phyloP scores from a whole-genome alignment of 2,329 filamentous ascomycete species.

The Chaetomium globosum region DNA sequence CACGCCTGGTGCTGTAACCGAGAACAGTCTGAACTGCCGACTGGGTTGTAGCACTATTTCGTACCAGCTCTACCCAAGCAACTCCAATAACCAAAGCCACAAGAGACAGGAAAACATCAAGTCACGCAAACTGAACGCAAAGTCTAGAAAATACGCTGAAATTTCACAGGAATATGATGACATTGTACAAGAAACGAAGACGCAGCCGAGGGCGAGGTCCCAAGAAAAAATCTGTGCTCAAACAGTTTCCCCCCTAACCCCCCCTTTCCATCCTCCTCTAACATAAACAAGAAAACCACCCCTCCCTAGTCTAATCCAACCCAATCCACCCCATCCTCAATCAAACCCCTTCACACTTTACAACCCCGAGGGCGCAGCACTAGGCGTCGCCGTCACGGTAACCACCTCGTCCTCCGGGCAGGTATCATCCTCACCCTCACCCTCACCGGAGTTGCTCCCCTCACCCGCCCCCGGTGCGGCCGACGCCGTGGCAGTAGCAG shows the following conservation, averaged over 20 bases:
- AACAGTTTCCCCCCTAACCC: neutral
- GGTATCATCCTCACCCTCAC: conserved; percentile 13
- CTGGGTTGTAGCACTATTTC: too few relatives aligned
- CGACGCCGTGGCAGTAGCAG: conserved; percentile 21
- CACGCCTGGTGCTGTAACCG: neutral
- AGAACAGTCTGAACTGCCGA: too few relatives aligned
- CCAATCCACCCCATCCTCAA: neutral
- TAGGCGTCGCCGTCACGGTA: conserved; percentile 22
- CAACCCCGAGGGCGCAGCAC: conserved; percentile 9
- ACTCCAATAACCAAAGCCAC: neutral
- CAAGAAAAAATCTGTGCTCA: neutral
- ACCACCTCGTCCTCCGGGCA: conserved; percentile 27
- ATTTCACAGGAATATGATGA: conserved; percentile 10
- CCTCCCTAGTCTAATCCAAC: neutral
- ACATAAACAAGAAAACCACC: neutral
- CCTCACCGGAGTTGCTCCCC: neutral
- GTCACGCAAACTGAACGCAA: neutral
- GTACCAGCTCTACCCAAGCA: neutral
- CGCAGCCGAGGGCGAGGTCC: neutral
- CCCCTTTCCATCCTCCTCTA: neutral
- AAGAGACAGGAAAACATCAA: neutral
- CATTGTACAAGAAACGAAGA: conserved; percentile 16
- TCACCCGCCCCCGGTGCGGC: neutral
- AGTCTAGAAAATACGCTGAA: conserved; percentile 7
- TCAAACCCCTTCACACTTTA: neutral